These are phyloP conservation scores for Candida pseudoglaebosa DNA, from an alignment of 805 yeast species.

Conservation along the genomic window DNA sequence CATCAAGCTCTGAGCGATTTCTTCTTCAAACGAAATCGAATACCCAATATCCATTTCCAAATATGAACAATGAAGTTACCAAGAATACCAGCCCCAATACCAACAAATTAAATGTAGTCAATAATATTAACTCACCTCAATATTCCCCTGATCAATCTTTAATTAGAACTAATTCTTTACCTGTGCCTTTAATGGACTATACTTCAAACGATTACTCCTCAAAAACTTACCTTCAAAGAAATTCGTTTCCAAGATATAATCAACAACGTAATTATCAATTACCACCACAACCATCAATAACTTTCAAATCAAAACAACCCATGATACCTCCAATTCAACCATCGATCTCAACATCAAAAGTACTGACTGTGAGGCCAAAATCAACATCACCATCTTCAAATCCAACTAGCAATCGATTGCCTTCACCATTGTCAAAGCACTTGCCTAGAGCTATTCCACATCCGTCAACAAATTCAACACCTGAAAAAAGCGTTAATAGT, in stretches of 20 bases:
- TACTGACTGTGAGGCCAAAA: no score
- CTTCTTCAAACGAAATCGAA: constrained; percentile 3
- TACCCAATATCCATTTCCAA: constrained; percentile 17
- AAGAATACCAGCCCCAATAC: background rate
- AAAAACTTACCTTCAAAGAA: constrained; percentile 15
- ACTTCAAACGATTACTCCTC: no score
- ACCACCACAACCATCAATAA: constrained; percentile 1
- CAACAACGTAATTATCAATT: constrained; percentile 1
- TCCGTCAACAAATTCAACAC: constrained; percentile 3
- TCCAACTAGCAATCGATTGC: constrained; percentile 4
- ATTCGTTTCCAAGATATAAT: constrained; percentile 17
- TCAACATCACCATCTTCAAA: constrained; percentile 4
- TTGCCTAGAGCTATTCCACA: constrained; percentile 4
- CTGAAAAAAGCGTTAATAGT: constrained; percentile 1
- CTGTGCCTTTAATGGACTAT: constrained; percentile 15
- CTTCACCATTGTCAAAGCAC: constrained; percentile 5
- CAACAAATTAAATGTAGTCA: no score
- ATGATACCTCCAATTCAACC: constrained; percentile 2
- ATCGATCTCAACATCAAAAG: no score
- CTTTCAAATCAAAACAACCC: background rate
- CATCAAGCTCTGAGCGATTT: background rate
- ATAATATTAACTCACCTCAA: background rate
- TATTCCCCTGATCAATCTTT: background rate
- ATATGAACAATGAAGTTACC: constrained; percentile 8
- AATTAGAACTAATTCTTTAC: constrained; percentile 20